These are phyloP conservation scores for Punctularia strigosozonata DNA, from an alignment of 768 basidiomycete genomes.

Conservation along the genomic window DNA sequence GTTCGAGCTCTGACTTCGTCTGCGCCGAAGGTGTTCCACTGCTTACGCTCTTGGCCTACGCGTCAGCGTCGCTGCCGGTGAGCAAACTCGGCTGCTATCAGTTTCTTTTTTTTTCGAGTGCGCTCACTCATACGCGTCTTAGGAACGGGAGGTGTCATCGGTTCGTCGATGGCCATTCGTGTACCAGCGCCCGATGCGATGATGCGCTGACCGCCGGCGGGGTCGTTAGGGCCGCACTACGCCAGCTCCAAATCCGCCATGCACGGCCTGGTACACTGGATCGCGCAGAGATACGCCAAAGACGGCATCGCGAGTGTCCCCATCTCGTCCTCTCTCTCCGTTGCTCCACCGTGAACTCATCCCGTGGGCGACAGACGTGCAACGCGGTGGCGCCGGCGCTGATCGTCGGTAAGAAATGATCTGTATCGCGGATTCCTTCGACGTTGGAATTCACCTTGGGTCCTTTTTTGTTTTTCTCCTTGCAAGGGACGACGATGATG, in stretches of 20 bases:
- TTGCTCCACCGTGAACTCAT: not conserved
- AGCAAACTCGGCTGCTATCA: too few relatives aligned
- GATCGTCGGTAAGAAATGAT: conserved; percentile 24
- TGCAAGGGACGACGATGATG: conserved; percentile 41
- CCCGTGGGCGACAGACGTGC: conserved; percentile 23
- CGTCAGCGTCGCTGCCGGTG: conserved; percentile 34
- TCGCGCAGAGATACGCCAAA: conserved; percentile 36
- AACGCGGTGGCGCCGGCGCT: conserved; percentile 43
- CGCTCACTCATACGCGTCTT: not conserved
- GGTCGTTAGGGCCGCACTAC: conserved; percentile 47
- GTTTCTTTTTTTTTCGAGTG: too few relatives aligned
- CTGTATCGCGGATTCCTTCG: not conserved
- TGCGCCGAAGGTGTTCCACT: too few relatives aligned
- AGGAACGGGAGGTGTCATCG: conserved; percentile 41
- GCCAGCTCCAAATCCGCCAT: conserved; percentile 44
- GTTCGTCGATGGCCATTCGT: too few relatives aligned
- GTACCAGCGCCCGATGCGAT: too few relatives aligned
- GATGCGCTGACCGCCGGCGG: too few relatives aligned
- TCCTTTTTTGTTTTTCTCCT: too few relatives aligned
- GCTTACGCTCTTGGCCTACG: not conserved
- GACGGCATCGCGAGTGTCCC: conserved; percentile 31
- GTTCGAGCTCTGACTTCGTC: conserved; percentile 14
- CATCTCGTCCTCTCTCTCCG: not conserved
- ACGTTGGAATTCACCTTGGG: not conserved
- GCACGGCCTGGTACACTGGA: conserved; percentile 44